Evolutionary conservation across 179 eudicot species (phyloP).

Genomic region (Pouteria campechiana): DNA sequence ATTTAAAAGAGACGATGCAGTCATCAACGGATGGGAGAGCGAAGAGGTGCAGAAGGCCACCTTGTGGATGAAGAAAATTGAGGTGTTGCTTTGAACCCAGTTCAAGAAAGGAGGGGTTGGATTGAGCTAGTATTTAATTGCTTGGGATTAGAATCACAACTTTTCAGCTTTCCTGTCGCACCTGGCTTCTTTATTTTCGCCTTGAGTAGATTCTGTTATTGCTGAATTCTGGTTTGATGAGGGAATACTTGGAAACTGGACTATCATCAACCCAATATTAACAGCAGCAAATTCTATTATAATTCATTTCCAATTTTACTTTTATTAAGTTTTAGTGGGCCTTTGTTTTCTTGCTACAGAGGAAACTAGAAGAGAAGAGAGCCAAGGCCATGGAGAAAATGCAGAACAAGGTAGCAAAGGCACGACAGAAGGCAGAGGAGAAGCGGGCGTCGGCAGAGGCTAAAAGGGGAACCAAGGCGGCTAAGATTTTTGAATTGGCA

Average conservation of each 20-base stretch:
- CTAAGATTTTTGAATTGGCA: slow-evolving; percentile 63
- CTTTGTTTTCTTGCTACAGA: slow-evolving; percentile 19
- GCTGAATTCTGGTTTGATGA: no score
- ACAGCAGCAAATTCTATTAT: no score
- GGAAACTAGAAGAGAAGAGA: slow-evolving; percentile 85
- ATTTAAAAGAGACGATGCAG: slow-evolving; percentile 75
- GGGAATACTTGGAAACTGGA: no score
- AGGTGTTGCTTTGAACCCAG: no score
- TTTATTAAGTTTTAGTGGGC: background rate
- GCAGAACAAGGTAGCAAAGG: slow-evolving; percentile 87
- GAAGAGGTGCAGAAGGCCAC: slow-evolving; percentile 70
- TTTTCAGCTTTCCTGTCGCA: no score
- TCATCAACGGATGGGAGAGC: slow-evolving; percentile 75
- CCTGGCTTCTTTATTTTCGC: no score
- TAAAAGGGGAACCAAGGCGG: slow-evolving; percentile 77
- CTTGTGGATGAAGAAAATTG: slow-evolving; percentile 85
- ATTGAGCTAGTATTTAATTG: no score
- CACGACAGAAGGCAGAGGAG: slow-evolving; percentile 88
- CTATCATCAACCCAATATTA: no score
- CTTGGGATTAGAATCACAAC: no score
- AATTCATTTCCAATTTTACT: no score
- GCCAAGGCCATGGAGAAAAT: slow-evolving; percentile 81
- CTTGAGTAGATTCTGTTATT: no score
- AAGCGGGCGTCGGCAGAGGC: slow-evolving; percentile 82
- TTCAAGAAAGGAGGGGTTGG: no score